A percentile compares a stretch with the other conserved stretches of the same genome.
Evolutionary conservation across 2,329 filamentous ascomycete species (phyloP).

Genomic region (Aspergillus pseudonomiae): DNA sequence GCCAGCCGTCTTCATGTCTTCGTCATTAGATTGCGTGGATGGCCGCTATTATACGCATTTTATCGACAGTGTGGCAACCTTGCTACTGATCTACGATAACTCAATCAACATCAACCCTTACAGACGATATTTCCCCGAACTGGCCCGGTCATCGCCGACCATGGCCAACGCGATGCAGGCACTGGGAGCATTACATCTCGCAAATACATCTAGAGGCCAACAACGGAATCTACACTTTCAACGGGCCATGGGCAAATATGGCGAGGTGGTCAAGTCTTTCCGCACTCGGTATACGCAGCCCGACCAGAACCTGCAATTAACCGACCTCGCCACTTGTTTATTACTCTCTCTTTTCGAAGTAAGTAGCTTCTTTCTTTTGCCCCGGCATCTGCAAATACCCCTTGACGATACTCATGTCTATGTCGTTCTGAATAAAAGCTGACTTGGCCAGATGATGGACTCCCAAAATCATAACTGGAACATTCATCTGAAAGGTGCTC

Average conservation of each 20-base stretch:
- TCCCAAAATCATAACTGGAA: conserved; percentile 43
- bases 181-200: conserved; percentile 44
- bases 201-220: conserved; percentile 38
- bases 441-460: conserved; percentile 39
- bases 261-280: conserved; percentile 39
- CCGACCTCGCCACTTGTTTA: conserved; percentile 40
- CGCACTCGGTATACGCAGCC: conserved; percentile 31
- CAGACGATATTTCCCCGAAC: conserved; percentile 36
- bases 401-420: not conserved
- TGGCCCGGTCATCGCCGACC: conserved; percentile 37
- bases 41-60: conserved; percentile 42
- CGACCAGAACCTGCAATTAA: conserved; percentile 27
- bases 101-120: conserved; percentile 42
- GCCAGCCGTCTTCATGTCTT: conserved; percentile 21
- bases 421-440: not conserved
- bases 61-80: conserved; percentile 36
- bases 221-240: conserved; percentile 40
- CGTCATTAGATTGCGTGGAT: conserved; percentile 27
- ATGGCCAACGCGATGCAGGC: conserved; percentile 45
- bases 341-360: conserved; percentile 41
- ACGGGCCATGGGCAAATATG: conserved; percentile 43
- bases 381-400: not conserved
- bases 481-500: conserved; percentile 43
- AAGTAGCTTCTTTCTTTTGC: conserved; percentile 3
- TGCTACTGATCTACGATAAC: conserved; percentile 42